Base-by-base conservation (phyloP, 306 rosid species). In the Sphenostylis stenocarpa region DNA sequence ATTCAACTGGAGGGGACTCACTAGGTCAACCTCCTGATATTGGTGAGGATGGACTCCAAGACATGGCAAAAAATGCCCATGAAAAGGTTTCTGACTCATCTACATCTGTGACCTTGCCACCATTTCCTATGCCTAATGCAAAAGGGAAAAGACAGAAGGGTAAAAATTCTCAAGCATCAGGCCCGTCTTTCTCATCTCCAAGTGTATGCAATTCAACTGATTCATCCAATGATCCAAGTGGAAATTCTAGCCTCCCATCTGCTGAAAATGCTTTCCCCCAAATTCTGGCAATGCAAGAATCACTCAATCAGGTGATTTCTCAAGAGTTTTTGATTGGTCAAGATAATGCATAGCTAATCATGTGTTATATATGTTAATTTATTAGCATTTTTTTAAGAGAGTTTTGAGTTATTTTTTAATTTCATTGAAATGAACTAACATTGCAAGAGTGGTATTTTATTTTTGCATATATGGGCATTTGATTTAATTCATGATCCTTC, bases 71-170 rank as follows among this genome's bases (percentile, higher is more conserved):
- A 85, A 92, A 90, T 77, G 87, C 79, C 51, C 83, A 87, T 67
- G 92, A 75, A 69, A 93, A 84, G 88, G 83, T 78, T 83, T 82
- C 91, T 15, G 91, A 89, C 66, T 82, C 94, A 67, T 79, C 87
- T 64, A 33, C 84, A 13, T 69, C 91, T 21, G 39, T 87, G 56
- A 63, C 65, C 16, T 77, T 84, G 47, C 84, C 72, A 5, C 87
- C 80, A 7, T 78, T 82, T 6, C 87, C 86, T 70, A 73, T 89
- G 4, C 81, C 96, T 77, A 86, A 66, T 84, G 17, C 90, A 33
- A 96, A 93, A 82, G 90, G 87, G 67, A 93, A 87, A 80, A 96
- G 85, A 68, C 91, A 88, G 69, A 96, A 93, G 85, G 88, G 90
- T 21, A 96, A 93, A 85, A 86, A 21, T 68, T 84, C 91, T 72